phyloP scores from a whole-genome alignment of 1,284 basidiomycete species.

The Hymenochaete sp. region DNA sequence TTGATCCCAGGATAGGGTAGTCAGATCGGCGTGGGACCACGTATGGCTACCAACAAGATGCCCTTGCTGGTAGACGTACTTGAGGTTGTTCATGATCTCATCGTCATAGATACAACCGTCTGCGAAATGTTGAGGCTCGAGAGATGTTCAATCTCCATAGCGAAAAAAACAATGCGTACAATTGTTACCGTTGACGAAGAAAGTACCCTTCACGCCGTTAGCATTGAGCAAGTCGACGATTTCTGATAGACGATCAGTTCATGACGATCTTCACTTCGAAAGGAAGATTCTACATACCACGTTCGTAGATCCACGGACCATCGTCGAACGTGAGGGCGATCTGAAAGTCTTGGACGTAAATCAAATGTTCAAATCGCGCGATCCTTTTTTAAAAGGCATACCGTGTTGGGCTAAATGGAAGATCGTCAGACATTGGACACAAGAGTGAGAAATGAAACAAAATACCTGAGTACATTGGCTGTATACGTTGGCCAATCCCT shows the following conservation, averaged over 20 bases:
- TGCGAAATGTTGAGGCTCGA: conserved; percentile 16
- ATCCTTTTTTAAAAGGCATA: neutral
- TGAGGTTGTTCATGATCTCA: conserved; percentile 27
- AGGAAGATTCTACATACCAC: conserved; percentile 3
- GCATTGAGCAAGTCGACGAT: conserved; percentile 21
- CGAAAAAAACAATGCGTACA: conserved; percentile 2
- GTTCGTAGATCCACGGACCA: conserved; percentile 17
- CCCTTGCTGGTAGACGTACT: conserved; percentile 27
- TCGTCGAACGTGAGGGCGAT: conserved; percentile 17
- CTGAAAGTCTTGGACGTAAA: conserved; percentile 1
- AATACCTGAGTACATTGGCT: conserved; percentile 11
- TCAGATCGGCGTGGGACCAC: conserved; percentile 14
- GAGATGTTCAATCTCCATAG: conserved; percentile 21
- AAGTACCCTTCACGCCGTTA: conserved; percentile 32
- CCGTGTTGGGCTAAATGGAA: conserved; percentile 12
- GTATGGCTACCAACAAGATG: conserved; percentile 17
- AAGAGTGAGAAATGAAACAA: neutral
- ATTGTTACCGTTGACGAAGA: conserved; percentile 29
- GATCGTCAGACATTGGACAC: neutral
- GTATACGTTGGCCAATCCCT: conserved; percentile 15
- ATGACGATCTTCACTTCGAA: neutral
- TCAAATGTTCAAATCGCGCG: neutral
- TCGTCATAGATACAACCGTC: conserved; percentile 36
- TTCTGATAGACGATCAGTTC: conserved; percentile 10
- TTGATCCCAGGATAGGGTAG: conserved; percentile 13